A percentile compares a stretch with the other conserved stretches of the same genome.
Evolutionary conservation across 2,329 filamentous ascomycete species (phyloP).

Genomic region (Capronia coronata): DNA sequence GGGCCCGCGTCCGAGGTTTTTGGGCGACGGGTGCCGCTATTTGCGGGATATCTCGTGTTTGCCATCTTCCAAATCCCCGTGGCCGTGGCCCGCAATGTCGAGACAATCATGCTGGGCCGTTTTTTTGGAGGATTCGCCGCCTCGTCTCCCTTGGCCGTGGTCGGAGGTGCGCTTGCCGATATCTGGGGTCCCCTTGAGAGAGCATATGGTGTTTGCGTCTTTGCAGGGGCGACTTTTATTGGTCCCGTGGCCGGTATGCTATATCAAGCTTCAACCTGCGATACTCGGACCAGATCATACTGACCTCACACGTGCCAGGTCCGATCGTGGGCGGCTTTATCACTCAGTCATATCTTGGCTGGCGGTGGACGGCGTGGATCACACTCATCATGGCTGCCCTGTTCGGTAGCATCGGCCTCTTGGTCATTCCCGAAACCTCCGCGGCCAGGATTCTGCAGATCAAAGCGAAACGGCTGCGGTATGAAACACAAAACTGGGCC

Average conservation of each 20-base stretch:
- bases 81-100: slow-evolving; percentile 48
- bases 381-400: slow-evolving; percentile 45
- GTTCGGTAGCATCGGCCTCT: slow-evolving; percentile 39
- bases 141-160: slow-evolving; percentile 46
- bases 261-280: background rate
- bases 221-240: slow-evolving; percentile 43
- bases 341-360: slow-evolving; percentile 45
- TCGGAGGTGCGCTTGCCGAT: slow-evolving; percentile 46
- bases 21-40: slow-evolving; percentile 46
- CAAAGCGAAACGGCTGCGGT: slow-evolving; percentile 45
- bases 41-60: slow-evolving; percentile 45
- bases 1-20: slow-evolving; percentile 45
- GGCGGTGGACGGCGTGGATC: slow-evolving; percentile 54
- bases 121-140: slow-evolving; percentile 52
- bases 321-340: slow-evolving; percentile 48
- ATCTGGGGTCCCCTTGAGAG: slow-evolving; percentile 46
- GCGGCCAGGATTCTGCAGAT: slow-evolving; percentile 44
- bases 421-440: slow-evolving; percentile 50
- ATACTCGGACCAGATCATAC: background rate
- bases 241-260: slow-evolving; percentile 37
- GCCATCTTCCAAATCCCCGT: slow-evolving; percentile 52
- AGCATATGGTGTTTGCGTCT: slow-evolving; percentile 42
- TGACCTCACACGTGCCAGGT: slow-evolving; percentile 25
- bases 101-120: slow-evolving; percentile 50
- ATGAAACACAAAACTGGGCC: slow-evolving; percentile 44